A percentile compares a stretch with the other conserved stretches of the same genome.
These are phyloP conservation scores for Fusarium sp. DNA, from an alignment of 2,329 filamentous ascomycete species.

Conservation along the genomic window DNA sequence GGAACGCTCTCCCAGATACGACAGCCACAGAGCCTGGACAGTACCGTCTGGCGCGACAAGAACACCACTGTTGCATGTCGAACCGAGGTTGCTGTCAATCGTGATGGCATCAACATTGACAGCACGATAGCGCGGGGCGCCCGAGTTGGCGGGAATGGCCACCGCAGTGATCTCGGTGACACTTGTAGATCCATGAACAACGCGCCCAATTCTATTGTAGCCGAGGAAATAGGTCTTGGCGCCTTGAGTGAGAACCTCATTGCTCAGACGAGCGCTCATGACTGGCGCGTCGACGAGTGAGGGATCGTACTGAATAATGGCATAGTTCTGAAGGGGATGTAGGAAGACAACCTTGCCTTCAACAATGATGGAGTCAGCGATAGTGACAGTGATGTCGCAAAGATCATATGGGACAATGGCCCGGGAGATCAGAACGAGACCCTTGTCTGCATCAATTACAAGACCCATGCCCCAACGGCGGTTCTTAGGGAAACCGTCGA, in stretches of 20 bases:
- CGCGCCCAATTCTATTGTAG: slow-evolving; percentile 94
- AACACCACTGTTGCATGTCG: slow-evolving; percentile 93
- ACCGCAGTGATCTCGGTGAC: slow-evolving; percentile 98
- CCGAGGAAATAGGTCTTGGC: slow-evolving; percentile 96
- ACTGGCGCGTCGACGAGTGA: slow-evolving; percentile 93
- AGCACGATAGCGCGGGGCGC: slow-evolving; percentile 90
- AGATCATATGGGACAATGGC: slow-evolving; percentile 96
- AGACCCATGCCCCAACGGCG: slow-evolving; percentile 94
- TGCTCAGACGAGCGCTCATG: slow-evolving; percentile 84
- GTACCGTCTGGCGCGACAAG: slow-evolving; percentile 88
- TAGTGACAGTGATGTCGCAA: slow-evolving; percentile 94
- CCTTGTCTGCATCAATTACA: slow-evolving; percentile 97
- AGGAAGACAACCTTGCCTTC: slow-evolving; percentile 95
- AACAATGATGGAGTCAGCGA: slow-evolving; percentile 94
- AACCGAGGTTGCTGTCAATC: slow-evolving; percentile 89
- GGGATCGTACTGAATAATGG: slow-evolving; percentile 93
- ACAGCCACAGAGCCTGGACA: slow-evolving; percentile 95
- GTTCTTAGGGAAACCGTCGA: slow-evolving; percentile 97
- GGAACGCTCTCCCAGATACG: slow-evolving; percentile 90
- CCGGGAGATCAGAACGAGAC: slow-evolving; percentile 90
- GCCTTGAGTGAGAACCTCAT: slow-evolving; percentile 85
- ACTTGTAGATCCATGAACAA: slow-evolving; percentile 91
- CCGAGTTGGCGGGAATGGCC: slow-evolving; percentile 90
- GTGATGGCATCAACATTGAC: slow-evolving; percentile 97
- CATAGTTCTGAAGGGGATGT: slow-evolving; percentile 96